These are phyloP conservation scores for Boletus edulis DNA, from an alignment of 768 basidiomycete genomes.

Conservation along the genomic window DNA sequence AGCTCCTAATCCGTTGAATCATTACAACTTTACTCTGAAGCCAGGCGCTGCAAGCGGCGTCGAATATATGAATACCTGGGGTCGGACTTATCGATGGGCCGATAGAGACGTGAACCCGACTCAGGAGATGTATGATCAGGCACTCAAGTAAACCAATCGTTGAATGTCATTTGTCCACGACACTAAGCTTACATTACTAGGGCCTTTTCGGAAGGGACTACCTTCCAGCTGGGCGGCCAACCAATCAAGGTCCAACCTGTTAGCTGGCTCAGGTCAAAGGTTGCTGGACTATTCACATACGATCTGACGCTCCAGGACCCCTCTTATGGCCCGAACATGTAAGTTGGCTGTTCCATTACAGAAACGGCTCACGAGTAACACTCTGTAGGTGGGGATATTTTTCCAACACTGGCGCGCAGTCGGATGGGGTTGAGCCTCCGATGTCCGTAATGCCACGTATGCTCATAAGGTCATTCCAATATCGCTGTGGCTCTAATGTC, in stretches of 20 bases:
- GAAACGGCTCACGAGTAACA: background rate
- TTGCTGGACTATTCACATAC: slow-evolving; percentile 14
- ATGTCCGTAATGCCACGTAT: background rate
- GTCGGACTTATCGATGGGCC: slow-evolving; percentile 14
- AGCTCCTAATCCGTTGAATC: slow-evolving; percentile 5
- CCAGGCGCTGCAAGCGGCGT: background rate
- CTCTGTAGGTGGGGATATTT: slow-evolving; percentile 12
- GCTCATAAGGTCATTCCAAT: background rate
- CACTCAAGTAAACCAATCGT: slow-evolving; percentile 2
- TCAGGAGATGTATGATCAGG: slow-evolving; percentile 6
- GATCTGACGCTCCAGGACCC: slow-evolving; percentile 9
- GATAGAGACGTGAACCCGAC: background rate
- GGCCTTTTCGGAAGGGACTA: background rate
- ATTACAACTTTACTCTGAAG: background rate
- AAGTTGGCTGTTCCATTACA: background rate
- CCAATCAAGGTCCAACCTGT: background rate
- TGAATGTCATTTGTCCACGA: no score
- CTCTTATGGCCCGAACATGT: slow-evolving; percentile 14
- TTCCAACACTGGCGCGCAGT: background rate
- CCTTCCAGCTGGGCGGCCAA: background rate
- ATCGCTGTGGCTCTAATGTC: background rate
- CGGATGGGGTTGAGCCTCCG: background rate
- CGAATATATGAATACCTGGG: slow-evolving; percentile 9
- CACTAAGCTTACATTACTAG: background rate
- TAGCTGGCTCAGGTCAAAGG: slow-evolving; percentile 16